phyloP scores from a whole-genome alignment of 1,139 yeast species.

The Candida frijolesensis region DNA sequence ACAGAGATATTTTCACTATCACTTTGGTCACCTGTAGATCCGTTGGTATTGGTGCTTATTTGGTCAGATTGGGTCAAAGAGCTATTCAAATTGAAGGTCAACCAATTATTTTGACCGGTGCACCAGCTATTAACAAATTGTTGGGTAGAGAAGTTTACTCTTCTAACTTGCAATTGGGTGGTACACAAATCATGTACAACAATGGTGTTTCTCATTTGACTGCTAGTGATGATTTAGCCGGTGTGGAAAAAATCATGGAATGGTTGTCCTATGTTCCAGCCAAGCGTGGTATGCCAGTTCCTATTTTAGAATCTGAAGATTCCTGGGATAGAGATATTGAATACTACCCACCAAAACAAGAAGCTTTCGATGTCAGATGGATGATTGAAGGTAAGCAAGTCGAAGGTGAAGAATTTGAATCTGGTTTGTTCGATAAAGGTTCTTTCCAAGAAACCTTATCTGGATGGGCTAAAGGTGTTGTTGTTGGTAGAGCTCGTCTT shows the following conservation, averaged over 20 bases:
- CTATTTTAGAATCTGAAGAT: slow-evolving; percentile 80
- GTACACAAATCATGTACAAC: slow-evolving; percentile 97
- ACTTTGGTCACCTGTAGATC: slow-evolving; percentile 98
- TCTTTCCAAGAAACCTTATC: slow-evolving; percentile 97
- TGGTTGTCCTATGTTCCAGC: slow-evolving; percentile 98
- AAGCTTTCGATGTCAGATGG: slow-evolving; percentile 91
- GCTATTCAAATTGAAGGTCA: slow-evolving; percentile 98
- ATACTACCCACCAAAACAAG: slow-evolving; percentile 70
- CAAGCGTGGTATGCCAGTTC: slow-evolving; percentile 86
- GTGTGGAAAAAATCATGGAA: slow-evolving; percentile 90
- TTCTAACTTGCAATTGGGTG: slow-evolving; percentile 96
- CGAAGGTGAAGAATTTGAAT: slow-evolving; percentile 70
- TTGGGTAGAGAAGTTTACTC: slow-evolving; percentile 97
- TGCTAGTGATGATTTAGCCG: slow-evolving; percentile 93
- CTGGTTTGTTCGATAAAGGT: slow-evolving; percentile 86
- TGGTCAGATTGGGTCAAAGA: slow-evolving; percentile 97
- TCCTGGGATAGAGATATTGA: slow-evolving; percentile 93
- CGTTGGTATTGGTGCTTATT: slow-evolving; percentile 98
- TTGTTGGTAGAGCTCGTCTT: slow-evolving; percentile 96
- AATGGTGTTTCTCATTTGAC: slow-evolving; percentile 98
- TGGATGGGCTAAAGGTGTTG: slow-evolving; percentile 99
- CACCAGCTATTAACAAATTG: slow-evolving; percentile 96
- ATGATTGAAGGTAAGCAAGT: slow-evolving; percentile 81
- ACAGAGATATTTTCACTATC: slow-evolving; percentile 93
- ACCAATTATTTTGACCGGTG: slow-evolving; percentile 97